Percentiles rank a stretch among this genome's conserved stretches.
Conservation (phyloP, 148 eudicot species). For the Rhododendron mucronatum region DNA sequence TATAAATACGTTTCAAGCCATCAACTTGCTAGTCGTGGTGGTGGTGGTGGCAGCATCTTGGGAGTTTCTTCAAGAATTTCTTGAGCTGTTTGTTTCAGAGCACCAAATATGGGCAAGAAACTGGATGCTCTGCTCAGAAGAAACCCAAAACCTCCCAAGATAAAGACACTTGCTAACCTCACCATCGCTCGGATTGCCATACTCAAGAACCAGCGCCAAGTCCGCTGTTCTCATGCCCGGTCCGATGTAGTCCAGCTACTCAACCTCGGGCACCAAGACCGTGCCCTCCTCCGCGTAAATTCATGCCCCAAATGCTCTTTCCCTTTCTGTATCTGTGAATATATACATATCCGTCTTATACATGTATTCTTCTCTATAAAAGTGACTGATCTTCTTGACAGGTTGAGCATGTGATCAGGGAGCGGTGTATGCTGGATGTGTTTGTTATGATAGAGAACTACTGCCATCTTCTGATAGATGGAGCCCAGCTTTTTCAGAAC, state of each 20-base stretch:
- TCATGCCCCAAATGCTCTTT: background rate
- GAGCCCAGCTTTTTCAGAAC: constrained; percentile 11
- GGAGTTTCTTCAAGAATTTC: constrained; percentile 3
- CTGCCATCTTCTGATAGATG: constrained; percentile 15
- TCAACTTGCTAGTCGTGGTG: background rate
- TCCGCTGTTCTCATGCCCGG: constrained; percentile 33
- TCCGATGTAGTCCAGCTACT: constrained; percentile 67
- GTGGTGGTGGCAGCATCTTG: no score
- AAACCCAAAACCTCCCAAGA: constrained; percentile 20
- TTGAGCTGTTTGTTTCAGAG: background rate
- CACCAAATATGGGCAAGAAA: constrained; percentile 23
- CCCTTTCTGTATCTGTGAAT: background rate
- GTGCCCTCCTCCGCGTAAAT: constrained; percentile 61
- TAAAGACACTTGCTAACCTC: constrained; percentile 20
- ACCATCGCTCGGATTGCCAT: constrained; percentile 39
- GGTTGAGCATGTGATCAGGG: constrained; percentile 59
- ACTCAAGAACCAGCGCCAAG: constrained; percentile 49
- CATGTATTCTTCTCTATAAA: background rate
- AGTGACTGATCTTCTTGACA: constrained; percentile 14
- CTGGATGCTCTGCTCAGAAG: constrained; percentile 37
- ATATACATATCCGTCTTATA: background rate
- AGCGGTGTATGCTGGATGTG: constrained; percentile 45
- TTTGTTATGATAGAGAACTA: constrained; percentile 23
- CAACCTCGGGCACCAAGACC: constrained; percentile 41
- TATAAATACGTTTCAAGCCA: background rate